A percentile compares a stretch with the other conserved stretches of the same genome.
phyloP scores from a whole-genome alignment of 176 grass and related monocot species.

The Poa annua region DNA sequence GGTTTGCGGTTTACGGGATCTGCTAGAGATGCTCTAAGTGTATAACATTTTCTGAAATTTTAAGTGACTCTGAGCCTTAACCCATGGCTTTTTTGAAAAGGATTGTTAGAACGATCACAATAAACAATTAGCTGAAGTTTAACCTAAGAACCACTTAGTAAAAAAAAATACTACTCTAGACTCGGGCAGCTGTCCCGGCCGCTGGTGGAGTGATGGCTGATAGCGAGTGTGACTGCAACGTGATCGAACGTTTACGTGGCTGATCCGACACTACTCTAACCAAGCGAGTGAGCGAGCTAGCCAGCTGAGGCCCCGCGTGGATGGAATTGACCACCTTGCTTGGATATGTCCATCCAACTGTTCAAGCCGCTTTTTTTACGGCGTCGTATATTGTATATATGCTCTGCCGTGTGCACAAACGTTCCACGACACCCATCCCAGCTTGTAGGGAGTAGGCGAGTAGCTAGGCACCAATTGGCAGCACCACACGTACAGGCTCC shows the following conservation, averaged over 20 bases:
- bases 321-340: conserved; percentile 22
- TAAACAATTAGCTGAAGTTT: no score
- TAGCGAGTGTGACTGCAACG: background rate
- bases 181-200: background rate
- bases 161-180: background rate
- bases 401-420: background rate
- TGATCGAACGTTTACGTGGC: background rate
- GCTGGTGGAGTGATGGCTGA: background rate
- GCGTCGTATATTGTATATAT: no score
- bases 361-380: conserved; percentile 14
- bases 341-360: background rate
- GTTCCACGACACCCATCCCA: conserved; percentile 32
- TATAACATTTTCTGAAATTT: no score
- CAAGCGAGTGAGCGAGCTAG: background rate
- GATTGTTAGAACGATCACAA: no score
- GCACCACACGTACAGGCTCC: conserved; percentile 17
- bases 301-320: background rate
- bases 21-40: no score
- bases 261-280: conserved; percentile 7
- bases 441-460: background rate
- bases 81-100: no score
- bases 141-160: no score
- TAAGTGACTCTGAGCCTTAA: no score
- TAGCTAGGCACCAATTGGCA: conserved; percentile 12
- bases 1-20: no score